Percentiles rank a stretch among this genome's conserved stretches.
Conservation (phyloP, 2,329 filamentous ascomycete genomes). For the Pyrenophora graminea region DNA sequence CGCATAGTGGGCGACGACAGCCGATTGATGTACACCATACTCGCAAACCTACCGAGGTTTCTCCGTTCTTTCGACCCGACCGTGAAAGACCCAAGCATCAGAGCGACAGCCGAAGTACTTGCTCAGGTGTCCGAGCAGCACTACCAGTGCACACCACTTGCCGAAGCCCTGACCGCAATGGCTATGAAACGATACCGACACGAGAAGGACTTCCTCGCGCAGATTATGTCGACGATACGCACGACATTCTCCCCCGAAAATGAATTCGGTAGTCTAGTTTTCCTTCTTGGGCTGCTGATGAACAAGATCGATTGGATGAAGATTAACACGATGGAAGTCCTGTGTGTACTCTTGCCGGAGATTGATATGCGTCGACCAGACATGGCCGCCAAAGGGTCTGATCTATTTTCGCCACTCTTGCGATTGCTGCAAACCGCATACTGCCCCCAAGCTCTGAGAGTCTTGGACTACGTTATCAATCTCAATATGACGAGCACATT, state of each 20-base stretch:
- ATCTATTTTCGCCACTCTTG: slow-evolving; percentile 90
- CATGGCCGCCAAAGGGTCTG: slow-evolving; percentile 86
- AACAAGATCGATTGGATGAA: slow-evolving; percentile 91
- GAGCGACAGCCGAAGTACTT: slow-evolving; percentile 70
- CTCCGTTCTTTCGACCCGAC: slow-evolving; percentile 75
- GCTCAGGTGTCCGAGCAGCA: slow-evolving; percentile 74
- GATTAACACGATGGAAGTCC: slow-evolving; percentile 86
- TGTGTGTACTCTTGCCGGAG: slow-evolving; percentile 81
- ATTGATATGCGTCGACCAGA: slow-evolving; percentile 93
- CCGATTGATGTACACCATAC: slow-evolving; percentile 79
- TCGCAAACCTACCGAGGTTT: slow-evolving; percentile 90
- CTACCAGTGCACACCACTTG: slow-evolving; percentile 70
- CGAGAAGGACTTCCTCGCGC: slow-evolving; percentile 74
- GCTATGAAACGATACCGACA: slow-evolving; percentile 68
- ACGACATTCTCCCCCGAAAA: slow-evolving; percentile 79
- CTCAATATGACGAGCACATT: slow-evolving; percentile 85
- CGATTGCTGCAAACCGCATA: slow-evolving; percentile 90
- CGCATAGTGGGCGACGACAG: slow-evolving; percentile 79
- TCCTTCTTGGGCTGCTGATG: slow-evolving; percentile 87
- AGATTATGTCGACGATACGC: slow-evolving; percentile 74
- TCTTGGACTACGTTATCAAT: slow-evolving; percentile 92
- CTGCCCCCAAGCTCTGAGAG: slow-evolving; percentile 87
- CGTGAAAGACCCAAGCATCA: slow-evolving; percentile 52
- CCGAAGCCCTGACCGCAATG: slow-evolving; percentile 71
- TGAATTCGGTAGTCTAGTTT: slow-evolving; percentile 84